phyloP scores from a whole-genome alignment of 176 grass and related monocot species.

The Triticum turgidum region DNA sequence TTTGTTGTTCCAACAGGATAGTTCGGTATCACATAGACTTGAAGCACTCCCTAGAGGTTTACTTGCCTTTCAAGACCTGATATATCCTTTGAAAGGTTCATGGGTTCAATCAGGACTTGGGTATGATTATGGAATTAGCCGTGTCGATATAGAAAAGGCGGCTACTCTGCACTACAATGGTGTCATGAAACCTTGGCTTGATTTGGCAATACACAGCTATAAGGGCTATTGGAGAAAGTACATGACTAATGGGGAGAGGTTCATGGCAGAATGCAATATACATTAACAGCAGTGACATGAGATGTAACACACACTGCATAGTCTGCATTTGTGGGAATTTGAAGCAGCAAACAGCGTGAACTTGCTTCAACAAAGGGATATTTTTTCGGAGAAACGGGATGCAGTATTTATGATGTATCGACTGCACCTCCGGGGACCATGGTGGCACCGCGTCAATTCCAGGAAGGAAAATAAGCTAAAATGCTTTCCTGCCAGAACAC shows the following conservation, averaged over 20 bases:
- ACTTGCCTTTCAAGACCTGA: slow-evolving; percentile 64
- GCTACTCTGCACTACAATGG: slow-evolving; percentile 65
- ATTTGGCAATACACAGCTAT: slow-evolving; percentile 57
- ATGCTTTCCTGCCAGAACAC: background rate
- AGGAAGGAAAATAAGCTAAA: slow-evolving; percentile 2
- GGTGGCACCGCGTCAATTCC: background rate
- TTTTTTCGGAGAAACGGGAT: background rate
- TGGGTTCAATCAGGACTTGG: slow-evolving; percentile 65
- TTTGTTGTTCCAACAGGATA: slow-evolving; percentile 48
- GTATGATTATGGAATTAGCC: slow-evolving; percentile 53
- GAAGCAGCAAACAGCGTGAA: background rate
- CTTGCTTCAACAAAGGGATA: slow-evolving; percentile 4
- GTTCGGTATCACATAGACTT: slow-evolving; percentile 32
- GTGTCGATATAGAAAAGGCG: slow-evolving; percentile 28
- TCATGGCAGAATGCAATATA: slow-evolving; percentile 72
- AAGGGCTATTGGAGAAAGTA: slow-evolving; percentile 62
- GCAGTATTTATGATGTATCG: background rate
- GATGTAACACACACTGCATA: background rate
- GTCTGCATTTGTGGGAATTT: background rate
- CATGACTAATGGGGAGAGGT: slow-evolving; percentile 52
- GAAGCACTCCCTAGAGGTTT: slow-evolving; percentile 49
- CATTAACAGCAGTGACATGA: slow-evolving; percentile 27
- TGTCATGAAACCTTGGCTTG: slow-evolving; percentile 86
- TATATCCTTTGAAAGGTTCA: slow-evolving; percentile 56
- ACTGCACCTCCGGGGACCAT: background rate